These are phyloP conservation scores for Brassica incana DNA, from an alignment of 345 rosid genomes.

Conservation along the genomic window DNA sequence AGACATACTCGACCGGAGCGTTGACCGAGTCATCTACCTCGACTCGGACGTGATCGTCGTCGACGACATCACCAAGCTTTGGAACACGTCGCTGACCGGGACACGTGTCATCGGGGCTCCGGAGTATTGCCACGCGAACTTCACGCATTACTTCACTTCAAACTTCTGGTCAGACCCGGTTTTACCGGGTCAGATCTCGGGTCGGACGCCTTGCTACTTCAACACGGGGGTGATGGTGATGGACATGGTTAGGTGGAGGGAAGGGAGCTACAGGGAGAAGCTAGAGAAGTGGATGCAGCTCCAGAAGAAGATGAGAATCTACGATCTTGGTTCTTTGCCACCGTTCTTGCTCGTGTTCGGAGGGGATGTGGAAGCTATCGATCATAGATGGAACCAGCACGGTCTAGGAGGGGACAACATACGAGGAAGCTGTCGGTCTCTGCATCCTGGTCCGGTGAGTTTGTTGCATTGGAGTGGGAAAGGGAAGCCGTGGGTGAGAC, in stretches of 20 bases:
- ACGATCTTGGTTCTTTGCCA: constrained; percentile 90
- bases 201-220: constrained; percentile 77
- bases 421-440: constrained; percentile 73
- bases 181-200: constrained; percentile 55
- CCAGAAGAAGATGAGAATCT: constrained; percentile 72
- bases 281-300: constrained; percentile 88
- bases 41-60: constrained; percentile 90
- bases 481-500: constrained; percentile 95
- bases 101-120: constrained; percentile 89
- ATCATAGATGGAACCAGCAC: constrained; percentile 96
- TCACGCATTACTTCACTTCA: constrained; percentile 80
- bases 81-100: constrained; percentile 60
- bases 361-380: constrained; percentile 75
- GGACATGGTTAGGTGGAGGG: constrained; percentile 85
- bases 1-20: constrained; percentile 73
- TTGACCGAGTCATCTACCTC: constrained; percentile 88
- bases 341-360: constrained; percentile 86
- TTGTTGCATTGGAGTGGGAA: constrained; percentile 98
- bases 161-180: constrained; percentile 83
- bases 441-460: constrained; percentile 93
- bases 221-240: constrained; percentile 99
- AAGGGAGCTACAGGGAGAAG: constrained; percentile 64
- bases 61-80: constrained; percentile 78
- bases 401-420: constrained; percentile 95
- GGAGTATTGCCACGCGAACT: constrained; percentile 93